Conservation (phyloP, 306 rosid species). For the Clitoria ternatea region DNA sequence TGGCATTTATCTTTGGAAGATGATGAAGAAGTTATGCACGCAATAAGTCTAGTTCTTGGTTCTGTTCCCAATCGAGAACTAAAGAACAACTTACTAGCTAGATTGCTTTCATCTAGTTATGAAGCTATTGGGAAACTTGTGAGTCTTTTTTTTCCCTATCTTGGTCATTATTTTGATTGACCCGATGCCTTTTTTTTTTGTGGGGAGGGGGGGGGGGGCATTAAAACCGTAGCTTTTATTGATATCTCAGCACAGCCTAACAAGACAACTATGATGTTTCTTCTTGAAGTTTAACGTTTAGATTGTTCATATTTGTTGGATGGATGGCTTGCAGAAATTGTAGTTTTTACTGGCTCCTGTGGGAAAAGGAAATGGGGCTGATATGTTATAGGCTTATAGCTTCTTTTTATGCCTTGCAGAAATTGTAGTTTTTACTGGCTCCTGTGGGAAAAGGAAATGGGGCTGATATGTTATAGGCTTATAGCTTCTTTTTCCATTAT, state of each 20-base stretch:
- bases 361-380: not conserved
- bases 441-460: not conserved
- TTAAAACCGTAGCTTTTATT: not conserved
- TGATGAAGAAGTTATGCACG: slow-evolving; percentile 91
- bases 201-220: too few relatives aligned
- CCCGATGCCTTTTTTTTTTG: slow-evolving; percentile 19
- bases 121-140: slow-evolving; percentile 91
- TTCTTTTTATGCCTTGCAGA: slow-evolving; percentile 6
- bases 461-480: not conserved
- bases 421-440: not conserved
- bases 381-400: slow-evolving; percentile 1
- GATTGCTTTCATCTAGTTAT: slow-evolving; percentile 82
- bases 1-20: slow-evolving; percentile 85
- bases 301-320: slow-evolving; percentile 20
- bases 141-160: slow-evolving; percentile 33
- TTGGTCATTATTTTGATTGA: slow-evolving; percentile 8
- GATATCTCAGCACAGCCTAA: not conserved
- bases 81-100: slow-evolving; percentile 78
- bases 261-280: slow-evolving; percentile 1
- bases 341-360: not conserved
- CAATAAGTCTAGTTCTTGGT: slow-evolving; percentile 75
- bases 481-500: not conserved
- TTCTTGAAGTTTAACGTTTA: not conserved
- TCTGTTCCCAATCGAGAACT: slow-evolving; percentile 75
- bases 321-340: slow-evolving; percentile 18